Conservation (phyloP, 805 yeast species). For the Saturnispora quitensis region DNA sequence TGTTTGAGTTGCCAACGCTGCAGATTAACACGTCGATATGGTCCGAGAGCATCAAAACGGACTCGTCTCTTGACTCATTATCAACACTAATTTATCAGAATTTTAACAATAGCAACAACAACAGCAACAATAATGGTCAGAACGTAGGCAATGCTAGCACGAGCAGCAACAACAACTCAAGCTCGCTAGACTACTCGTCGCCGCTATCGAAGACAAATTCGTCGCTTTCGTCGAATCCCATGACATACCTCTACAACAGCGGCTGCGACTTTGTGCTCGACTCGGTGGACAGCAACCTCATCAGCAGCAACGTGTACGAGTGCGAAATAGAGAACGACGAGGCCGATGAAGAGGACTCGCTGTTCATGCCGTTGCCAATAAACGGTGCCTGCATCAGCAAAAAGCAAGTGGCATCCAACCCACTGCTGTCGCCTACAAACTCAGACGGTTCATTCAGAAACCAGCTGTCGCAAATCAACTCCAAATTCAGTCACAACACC, state of each 20-base stretch:
- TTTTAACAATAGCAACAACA: conserved; percentile 1
- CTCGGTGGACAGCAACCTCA: background rate
- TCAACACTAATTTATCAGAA: background rate
- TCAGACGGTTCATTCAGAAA: background rate
- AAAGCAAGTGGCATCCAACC: background rate
- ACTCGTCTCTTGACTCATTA: background rate
- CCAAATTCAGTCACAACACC: background rate
- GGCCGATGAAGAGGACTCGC: background rate
- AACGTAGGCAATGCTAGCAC: background rate
- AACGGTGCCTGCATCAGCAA: background rate
- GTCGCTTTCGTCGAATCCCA: background rate
- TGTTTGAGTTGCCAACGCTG: conserved; percentile 4
- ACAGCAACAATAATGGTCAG: background rate
- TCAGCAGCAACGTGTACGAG: no score
- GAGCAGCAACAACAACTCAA: conserved; percentile 1
- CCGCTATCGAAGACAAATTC: conserved; percentile 1
- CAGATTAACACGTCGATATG: background rate
- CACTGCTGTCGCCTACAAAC: background rate
- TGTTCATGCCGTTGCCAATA: background rate
- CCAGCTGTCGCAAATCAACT: background rate
- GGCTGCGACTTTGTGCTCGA: background rate
- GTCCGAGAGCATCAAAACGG: background rate
- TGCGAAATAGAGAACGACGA: background rate
- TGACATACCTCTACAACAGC: background rate
- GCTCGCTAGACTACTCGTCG: background rate